Base-by-base conservation (phyloP, 2,329 filamentous ascomycete genomes). In the Rhytidhysteron rufulum region DNA sequence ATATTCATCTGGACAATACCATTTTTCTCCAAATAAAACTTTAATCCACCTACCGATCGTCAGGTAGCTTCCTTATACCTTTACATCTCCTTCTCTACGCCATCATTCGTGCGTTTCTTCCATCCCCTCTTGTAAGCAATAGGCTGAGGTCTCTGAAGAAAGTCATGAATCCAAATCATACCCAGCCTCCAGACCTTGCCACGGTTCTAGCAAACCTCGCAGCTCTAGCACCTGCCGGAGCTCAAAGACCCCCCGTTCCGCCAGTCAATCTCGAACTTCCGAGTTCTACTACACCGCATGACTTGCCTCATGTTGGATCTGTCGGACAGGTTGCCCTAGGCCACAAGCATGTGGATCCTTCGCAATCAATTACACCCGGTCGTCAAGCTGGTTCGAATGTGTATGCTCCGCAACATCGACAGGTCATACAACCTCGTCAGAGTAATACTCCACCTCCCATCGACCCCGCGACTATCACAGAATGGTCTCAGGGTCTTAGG, bases 401-500 rank as follows among this genome's bases (percentile, higher is more conserved):
- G 8, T 13, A 7, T 13, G 24, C 40, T 15, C 47, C 43, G 9
- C 45, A 55, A 20, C 50, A 53, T 34, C 43, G 41, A 17, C 18
- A 42, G 46, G 15, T 25, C 40, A 31, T 22, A 7, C 34, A 33
- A 30, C 13, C 27, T 19, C 21, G 25, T 4, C 35, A 25, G 6
- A 48, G 43, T 8, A 31, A 46, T 20, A 48, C 54, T 4, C 52
- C 53, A 9, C 50, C 58, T 4, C 34, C 50, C 10, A 67, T 73
- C 16, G 69, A 74, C 45, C 68, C 71, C 24, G 65, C 71, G 1
- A 69, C 65, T 0, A 74, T 75, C 42, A 72, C 64, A 6, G 64
- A 71, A 43, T 75, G 72, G 72, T 64, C 66, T 34, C 64, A 66
- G 37, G 72, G 66, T 15, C 53, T 74, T 5, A 65, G 72, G 15